Base-by-base conservation (phyloP, 768 basidiomycete genomes). In the Mrakia blollopis region DNA sequence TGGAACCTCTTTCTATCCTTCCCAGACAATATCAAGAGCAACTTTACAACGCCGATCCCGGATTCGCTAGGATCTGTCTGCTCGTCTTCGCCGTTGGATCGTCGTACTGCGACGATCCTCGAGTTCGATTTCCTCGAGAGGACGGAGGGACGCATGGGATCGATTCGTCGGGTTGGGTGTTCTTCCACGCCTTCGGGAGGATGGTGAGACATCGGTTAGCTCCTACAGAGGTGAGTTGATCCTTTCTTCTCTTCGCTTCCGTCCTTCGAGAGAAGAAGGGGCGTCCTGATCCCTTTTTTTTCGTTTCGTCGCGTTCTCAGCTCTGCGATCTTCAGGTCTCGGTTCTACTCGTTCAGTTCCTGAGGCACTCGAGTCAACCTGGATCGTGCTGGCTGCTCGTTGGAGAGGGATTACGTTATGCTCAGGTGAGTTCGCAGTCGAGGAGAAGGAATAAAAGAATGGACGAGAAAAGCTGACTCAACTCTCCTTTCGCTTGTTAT, bases 161-260 rank as follows among this genome's bases (percentile, higher is more conserved):
- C 52, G 73, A 78, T n/a, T 78, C 77, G n/a, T 63, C 77, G 3
- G 77, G 77, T 25, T 78, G 77, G 77, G 69, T 78, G 35, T 76
- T 44, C 57, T 76, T 52, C 57, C 73, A 74, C 44, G 77, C 72
- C 11, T 78, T 78, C 35, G 77, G 73, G 14, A n/a, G 73, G 35
- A 74, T 78, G 72, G 69, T 74, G 14, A 57, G 77, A 10, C 77
- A 78, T 60, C 77, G 77, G 21, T 35, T 78, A 13, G 77, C 77
- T 6, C 77, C 77, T 7, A 78, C 77, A 47, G 77, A 78, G 57
- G 57, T 57, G 23, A 57, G 57, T 50, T 21, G 16, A 3, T 54
- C 57, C 8, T 57, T 9, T 28, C 28, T n/a, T 57, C 23, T 25
- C 18, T 10, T 28, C 1, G 57, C 25, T 57, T 23, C 6, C 52